These are phyloP conservation scores for Nelumbo lutea DNA, from an alignment of 164 flowering plant genomes.

Conservation along the genomic window DNA sequence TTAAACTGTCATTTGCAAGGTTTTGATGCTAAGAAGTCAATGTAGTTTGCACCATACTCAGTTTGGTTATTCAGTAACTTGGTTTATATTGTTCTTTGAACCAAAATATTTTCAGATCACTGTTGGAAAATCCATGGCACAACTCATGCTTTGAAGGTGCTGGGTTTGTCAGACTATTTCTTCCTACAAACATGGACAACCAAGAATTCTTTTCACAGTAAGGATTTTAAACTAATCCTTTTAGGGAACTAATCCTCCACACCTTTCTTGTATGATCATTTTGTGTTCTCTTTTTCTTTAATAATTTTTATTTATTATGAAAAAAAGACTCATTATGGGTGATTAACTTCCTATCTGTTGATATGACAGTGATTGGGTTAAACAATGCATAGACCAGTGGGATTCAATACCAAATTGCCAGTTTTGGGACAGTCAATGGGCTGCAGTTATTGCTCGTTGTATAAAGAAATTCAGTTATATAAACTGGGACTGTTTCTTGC, in stretches of 20 bases:
- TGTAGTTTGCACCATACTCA: not conserved
- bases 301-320: constrained; percentile 1
- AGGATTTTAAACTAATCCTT: constrained; percentile 19
- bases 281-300: too few species aligned
- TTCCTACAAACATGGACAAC: constrained; percentile 85
- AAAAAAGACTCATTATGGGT: constrained; percentile 4
- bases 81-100: not conserved
- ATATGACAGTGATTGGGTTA: constrained; percentile 61
- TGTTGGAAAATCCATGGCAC: constrained; percentile 97
- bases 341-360: constrained; percentile 2
- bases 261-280: too few species aligned
- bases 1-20: not conserved
- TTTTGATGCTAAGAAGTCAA: not conserved
- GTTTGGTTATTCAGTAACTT: not conserved
- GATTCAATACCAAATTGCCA: constrained; percentile 79
- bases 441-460: constrained; percentile 72
- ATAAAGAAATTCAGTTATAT: constrained; percentile 54
- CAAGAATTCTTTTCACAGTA: constrained; percentile 79
- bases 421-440: constrained; percentile 97
- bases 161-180: constrained; percentile 88
- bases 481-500: constrained; percentile 74
- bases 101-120: constrained; percentile 42
- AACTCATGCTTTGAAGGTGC: constrained; percentile 91
- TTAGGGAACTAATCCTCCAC: not conserved
- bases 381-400: constrained; percentile 62